Percentiles rank a stretch among this genome's conserved stretches.
Conservation (phyloP, 495 filamentous ascomycete species). For the Neurospora sp. region DNA sequence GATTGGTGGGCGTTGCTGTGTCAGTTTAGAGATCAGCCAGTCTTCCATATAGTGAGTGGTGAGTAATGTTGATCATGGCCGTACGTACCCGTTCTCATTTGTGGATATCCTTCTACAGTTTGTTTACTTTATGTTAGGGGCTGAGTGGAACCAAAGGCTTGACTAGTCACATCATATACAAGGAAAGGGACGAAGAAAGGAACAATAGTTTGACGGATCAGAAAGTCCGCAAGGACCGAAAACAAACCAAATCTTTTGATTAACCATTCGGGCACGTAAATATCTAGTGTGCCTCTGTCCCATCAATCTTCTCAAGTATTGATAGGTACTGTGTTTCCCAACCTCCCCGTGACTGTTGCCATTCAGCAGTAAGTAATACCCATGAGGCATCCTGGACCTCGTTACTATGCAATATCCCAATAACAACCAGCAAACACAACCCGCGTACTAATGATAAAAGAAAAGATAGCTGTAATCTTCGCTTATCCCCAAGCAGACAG, state of each 20-base stretch:
- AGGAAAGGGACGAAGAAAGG: background rate
- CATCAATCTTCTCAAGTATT: background rate
- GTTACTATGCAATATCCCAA: background rate
- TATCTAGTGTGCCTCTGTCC: background rate
- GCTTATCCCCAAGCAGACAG: background rate
- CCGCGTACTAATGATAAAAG: background rate
- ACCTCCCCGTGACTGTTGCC: background rate
- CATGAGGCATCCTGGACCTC: background rate
- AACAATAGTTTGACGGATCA: background rate
- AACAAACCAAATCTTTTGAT: background rate
- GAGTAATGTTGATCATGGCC: background rate
- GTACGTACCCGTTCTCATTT: background rate
- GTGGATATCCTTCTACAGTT: background rate
- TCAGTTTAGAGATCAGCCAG: background rate
- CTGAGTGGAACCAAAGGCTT: background rate
- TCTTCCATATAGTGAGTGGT: background rate
- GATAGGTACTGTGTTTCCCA: background rate
- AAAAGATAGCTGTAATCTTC: background rate
- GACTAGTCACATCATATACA: background rate
- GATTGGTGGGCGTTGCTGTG: background rate
- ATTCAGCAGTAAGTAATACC: background rate
- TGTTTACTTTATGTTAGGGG: background rate
- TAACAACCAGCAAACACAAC: background rate
- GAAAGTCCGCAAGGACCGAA: background rate
- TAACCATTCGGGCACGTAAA: background rate